Conservation (phyloP, 352 stramenopile genomes). For the Phytophthora brassicae region DNA sequence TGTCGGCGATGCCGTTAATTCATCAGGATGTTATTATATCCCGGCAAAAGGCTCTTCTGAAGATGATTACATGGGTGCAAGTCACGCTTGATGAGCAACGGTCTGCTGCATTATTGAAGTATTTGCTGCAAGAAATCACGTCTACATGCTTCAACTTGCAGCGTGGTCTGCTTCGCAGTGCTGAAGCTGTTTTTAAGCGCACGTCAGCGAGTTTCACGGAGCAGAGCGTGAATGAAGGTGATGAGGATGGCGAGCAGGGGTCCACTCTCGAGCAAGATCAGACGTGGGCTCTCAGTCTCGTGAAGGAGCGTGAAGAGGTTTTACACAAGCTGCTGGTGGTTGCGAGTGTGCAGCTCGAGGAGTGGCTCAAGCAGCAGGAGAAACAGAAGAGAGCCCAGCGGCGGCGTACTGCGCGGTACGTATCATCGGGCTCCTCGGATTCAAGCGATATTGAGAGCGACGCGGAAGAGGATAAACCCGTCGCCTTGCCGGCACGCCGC, state of each 20-base stretch:
- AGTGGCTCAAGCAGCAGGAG: constrained; percentile 44
- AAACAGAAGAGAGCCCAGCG: constrained; percentile 36
- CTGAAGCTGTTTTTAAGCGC: constrained; percentile 49
- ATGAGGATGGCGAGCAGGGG: constrained; percentile 26
- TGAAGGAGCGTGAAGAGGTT: constrained; percentile 44
- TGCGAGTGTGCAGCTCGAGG: constrained; percentile 36
- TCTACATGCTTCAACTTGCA: constrained; percentile 47
- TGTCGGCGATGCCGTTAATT: constrained; percentile 31
- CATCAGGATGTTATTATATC: constrained; percentile 34
- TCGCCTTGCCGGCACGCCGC: constrained; percentile 21
- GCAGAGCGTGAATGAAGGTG: constrained; percentile 20
- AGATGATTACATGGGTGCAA: constrained; percentile 51
- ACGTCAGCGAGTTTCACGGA: constrained; percentile 39
- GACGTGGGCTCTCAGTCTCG: constrained; percentile 46
- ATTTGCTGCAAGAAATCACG: constrained; percentile 48
- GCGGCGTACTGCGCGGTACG: constrained; percentile 18
- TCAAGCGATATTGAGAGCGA: constrained; percentile 42
- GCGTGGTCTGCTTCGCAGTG: constrained; percentile 43
- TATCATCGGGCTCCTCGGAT: constrained; percentile 25
- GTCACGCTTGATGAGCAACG: constrained; percentile 51
- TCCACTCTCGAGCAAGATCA: constrained; percentile 47
- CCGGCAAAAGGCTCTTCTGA: constrained; percentile 58
- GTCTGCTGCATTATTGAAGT: constrained; percentile 56
- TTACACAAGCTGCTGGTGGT: constrained; percentile 40
- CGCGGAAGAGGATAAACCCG: constrained; percentile 26